Evolutionary conservation across 2,329 filamentous ascomycete species (phyloP).

Genomic region (Botrytis pseudocinerea): DNA sequence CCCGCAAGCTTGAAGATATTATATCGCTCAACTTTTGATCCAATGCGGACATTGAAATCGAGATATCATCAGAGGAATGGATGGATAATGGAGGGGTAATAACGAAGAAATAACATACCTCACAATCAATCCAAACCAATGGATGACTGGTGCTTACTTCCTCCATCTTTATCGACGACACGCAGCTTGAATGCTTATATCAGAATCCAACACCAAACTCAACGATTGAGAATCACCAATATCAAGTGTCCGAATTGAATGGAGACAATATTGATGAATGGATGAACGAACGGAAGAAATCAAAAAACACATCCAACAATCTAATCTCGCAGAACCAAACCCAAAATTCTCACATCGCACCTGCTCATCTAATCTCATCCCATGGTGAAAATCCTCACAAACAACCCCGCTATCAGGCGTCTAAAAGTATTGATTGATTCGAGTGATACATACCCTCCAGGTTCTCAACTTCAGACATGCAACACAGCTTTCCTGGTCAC

Average conservation of each 20-base stretch:
- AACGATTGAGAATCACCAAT: neutral
- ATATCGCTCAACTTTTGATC: neutral
- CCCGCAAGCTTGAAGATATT: neutral
- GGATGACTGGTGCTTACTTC: slow-evolving; percentile 23
- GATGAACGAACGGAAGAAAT: neutral
- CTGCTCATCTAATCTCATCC: slow-evolving; percentile 10
- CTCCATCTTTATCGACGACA: slow-evolving; percentile 6
- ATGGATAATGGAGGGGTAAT: neutral
- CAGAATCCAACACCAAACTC: neutral
- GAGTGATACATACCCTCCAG: neutral
- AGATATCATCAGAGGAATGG: neutral
- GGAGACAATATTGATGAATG: neutral
- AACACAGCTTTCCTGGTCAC: neutral
- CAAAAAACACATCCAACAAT: neutral
- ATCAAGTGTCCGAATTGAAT: neutral
- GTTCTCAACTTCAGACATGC: neutral
- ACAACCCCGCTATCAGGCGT: neutral
- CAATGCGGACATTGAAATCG: neutral
- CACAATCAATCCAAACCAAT: slow-evolving; percentile 27
- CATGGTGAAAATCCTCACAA: neutral
- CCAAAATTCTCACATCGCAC: neutral
- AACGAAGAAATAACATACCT: slow-evolving; percentile 11
- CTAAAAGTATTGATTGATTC: neutral
- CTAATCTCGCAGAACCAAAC: neutral
- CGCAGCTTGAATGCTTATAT: no score